Evolutionary conservation across 2,329 filamentous ascomycete species (phyloP), one percentile per base, ranked within the genome.

Genomic region (Dactylellina haptotyla): DNA sequence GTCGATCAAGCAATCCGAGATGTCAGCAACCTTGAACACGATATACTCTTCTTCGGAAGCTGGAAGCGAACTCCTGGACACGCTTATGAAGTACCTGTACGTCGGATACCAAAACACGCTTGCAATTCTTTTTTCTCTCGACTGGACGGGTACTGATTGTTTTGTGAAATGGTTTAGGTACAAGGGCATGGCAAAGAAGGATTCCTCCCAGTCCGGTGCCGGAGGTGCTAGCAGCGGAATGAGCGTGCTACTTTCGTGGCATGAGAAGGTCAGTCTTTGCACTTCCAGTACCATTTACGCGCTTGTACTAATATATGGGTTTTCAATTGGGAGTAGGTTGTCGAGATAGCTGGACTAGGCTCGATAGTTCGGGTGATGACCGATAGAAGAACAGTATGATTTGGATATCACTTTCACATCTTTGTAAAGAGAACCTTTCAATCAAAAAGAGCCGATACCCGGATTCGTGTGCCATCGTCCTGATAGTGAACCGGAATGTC

Each of bases 201-300:
- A 75, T 41, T 63, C 63, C 23, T 57, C 63, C n/a, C 70, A 74
- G 54, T 58, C 56, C 37, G 62, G 62, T 16, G 30, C 51, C 5
- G 67, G 62, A 41, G 90, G 91, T 50, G 89, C 92, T 75, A 91
- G 92, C 34, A 89, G 93, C 66, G 90, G 90, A 61, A 98, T 98
- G 95, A 98, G 95, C 80, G 95, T 99, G 57, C 82, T 99, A 80
- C 84, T 99, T 77, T 97, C 93, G 82, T 99, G 95, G 95, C 95
- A 99, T 80, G 95, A 99, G 85, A 99, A 97, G 86, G 87, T 97
- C 69, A 26, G 61, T 23, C 32, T 16, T 23, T 18, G 32, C 23
- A 37, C 25, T 4, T 4, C 1, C 20, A n/a, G 12, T 14, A 8
- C 5, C 51, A 3, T 28, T 18, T 30, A 16, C 26, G 25, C 12